These are phyloP conservation scores for Pochonia chlamydosporia DNA, from an alignment of 2,329 filamentous ascomycete species.

Conservation along the genomic window DNA sequence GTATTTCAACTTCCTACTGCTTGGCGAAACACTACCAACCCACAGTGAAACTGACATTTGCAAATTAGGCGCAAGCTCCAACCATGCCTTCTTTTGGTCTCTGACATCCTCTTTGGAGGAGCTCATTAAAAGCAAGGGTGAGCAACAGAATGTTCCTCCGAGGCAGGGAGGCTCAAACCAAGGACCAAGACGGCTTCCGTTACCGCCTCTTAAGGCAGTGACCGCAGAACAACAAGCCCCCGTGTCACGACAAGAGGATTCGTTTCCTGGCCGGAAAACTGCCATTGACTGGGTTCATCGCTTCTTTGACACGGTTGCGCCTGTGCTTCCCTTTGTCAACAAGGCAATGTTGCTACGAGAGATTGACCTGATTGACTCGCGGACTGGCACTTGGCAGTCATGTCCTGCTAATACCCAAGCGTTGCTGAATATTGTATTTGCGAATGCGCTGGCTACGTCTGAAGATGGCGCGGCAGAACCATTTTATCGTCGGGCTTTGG, in stretches of 20 bases:
- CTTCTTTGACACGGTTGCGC: conserved; percentile 24
- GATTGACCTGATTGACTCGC: conserved; percentile 12
- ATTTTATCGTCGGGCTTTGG: conserved; percentile 20
- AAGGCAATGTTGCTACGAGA: conserved; percentile 15
- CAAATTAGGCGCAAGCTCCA: conserved; percentile 20
- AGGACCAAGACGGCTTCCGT: conserved; percentile 2
- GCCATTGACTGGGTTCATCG: conserved; percentile 16
- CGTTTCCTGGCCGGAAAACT: conserved; percentile 12
- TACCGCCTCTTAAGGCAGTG: conserved; percentile 1
- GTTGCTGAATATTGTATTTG: conserved; percentile 22
- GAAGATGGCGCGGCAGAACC: conserved; percentile 16
- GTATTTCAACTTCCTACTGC: conserved; percentile 8
- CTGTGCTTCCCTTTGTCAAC: conserved; percentile 18
- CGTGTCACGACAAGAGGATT: conserved; percentile 2
- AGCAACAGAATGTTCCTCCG: conserved; percentile 9
- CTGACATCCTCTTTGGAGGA: conserved; percentile 20
- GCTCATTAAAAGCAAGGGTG: conserved; percentile 12
- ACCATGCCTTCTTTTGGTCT: conserved; percentile 23
- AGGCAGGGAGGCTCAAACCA: background rate
- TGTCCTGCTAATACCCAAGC: conserved; percentile 11
- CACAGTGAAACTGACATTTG: conserved; percentile 3
- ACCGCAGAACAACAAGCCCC: background rate
- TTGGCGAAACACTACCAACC: background rate
- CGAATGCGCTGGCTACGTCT: conserved; percentile 18
- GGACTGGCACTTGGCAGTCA: conserved; percentile 8